Percentiles rank a stretch among this genome's conserved stretches.
These are phyloP conservation scores for Senna siamea DNA, from an alignment of 306 rosid species.

Conservation along the genomic window DNA sequence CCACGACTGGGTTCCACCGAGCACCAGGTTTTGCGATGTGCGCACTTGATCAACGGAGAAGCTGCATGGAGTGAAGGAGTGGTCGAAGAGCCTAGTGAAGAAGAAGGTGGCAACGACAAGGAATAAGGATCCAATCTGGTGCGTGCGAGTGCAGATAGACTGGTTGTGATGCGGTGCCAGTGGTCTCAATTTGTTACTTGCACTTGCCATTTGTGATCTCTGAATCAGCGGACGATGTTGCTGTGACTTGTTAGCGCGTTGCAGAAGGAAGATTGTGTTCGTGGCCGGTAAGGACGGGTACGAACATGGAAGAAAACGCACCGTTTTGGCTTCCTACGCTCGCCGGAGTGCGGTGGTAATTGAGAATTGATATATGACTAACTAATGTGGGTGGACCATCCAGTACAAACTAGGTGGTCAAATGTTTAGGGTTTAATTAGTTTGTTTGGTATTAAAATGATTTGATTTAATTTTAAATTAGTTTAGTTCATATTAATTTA, in stretches of 20 bases:
- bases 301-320: background rate
- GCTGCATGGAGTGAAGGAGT: slow-evolving; percentile 48
- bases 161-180: slow-evolving; percentile 45
- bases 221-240: background rate
- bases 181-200: slow-evolving; percentile 56
- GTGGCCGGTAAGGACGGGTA: no score
- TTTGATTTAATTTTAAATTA: no score
- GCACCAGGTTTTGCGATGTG: slow-evolving; percentile 36
- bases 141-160: slow-evolving; percentile 73
- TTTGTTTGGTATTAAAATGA: no score
- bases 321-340: background rate
- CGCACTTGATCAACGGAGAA: slow-evolving; percentile 33
- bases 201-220: slow-evolving; percentile 48
- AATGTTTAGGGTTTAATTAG: no score
- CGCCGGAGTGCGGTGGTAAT: background rate
- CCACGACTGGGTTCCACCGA: slow-evolving; percentile 53
- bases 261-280: background rate
- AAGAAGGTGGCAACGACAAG: slow-evolving; percentile 68
- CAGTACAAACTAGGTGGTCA: no score
- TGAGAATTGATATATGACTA: background rate
- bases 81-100: slow-evolving; percentile 62
- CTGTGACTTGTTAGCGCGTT: background rate
- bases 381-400: background rate
- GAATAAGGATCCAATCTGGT: slow-evolving; percentile 79
- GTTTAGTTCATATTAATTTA: no score